Conservation (phyloP, 2,329 filamentous ascomycete species). For the Colletotrichum scovillei region DNA sequence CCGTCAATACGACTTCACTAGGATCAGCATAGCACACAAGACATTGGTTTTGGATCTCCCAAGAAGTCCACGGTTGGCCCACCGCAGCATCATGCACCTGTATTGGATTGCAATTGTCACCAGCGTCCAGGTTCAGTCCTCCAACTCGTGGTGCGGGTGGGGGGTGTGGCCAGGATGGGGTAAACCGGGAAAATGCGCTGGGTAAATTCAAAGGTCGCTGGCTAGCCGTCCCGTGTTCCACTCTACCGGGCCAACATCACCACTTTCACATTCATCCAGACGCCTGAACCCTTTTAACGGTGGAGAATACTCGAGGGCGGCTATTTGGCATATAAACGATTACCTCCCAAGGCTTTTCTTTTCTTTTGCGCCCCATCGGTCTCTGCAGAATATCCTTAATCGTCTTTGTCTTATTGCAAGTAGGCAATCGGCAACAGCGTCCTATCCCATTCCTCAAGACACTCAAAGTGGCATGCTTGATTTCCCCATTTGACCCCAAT, state of each 20-base stretch:
- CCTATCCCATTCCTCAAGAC: background rate
- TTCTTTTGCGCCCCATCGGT: background rate
- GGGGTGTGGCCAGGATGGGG: conserved; percentile 19
- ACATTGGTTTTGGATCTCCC: background rate
- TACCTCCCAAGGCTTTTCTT: background rate
- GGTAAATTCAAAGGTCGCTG: conserved; percentile 35
- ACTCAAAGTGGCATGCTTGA: background rate
- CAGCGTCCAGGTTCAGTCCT: background rate
- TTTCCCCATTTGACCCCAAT: background rate
- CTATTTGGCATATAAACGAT: conserved; percentile 6
- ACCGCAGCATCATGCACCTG: background rate
- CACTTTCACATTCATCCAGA: conserved; percentile 18
- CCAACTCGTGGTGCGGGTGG: background rate
- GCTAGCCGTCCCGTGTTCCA: conserved; percentile 36
- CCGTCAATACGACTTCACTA: background rate
- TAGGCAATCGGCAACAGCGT: background rate
- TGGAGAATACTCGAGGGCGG: background rate
- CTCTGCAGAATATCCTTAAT: background rate
- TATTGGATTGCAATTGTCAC: background rate
- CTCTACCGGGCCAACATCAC: conserved; percentile 29
- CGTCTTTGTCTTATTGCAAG: background rate
- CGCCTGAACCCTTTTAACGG: background rate
- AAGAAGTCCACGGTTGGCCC: background rate
- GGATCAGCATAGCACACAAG: background rate
- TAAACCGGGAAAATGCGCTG: conserved; percentile 38